These are phyloP conservation scores for Phyllosticta paracitricarpa DNA, from an alignment of 2,329 filamentous ascomycete species.

Conservation along the genomic window DNA sequence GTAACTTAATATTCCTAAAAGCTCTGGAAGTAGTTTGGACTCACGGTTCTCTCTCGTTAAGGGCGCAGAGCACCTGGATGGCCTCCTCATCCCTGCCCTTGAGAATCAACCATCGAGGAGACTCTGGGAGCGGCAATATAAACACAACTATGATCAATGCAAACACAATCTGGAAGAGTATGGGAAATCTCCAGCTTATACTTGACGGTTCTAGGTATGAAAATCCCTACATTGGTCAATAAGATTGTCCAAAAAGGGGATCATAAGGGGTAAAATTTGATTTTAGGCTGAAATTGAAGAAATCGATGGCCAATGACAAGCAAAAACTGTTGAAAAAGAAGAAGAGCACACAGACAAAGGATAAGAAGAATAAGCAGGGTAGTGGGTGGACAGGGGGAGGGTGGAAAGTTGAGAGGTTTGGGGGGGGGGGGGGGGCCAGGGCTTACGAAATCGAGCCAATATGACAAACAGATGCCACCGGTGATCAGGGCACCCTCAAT, in stretches of 20 bases:
- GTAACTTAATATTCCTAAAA: constrained; percentile 14
- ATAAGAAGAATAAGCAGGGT: too few relatives aligned
- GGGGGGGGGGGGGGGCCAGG: constrained; percentile 38
- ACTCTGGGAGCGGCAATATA: constrained; percentile 45
- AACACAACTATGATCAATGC: constrained; percentile 41
- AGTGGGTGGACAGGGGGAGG: too few relatives aligned
- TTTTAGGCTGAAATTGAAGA: too few relatives aligned
- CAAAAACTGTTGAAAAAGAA: too few relatives aligned
- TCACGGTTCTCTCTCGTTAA: constrained; percentile 17
- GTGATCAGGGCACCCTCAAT: constrained; percentile 38
- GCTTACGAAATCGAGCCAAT: constrained; percentile 34
- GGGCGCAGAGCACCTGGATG: constrained; percentile 23
- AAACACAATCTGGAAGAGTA: constrained; percentile 49
- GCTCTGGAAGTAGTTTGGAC: constrained; percentile 18
- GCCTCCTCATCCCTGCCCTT: constrained; percentile 43
- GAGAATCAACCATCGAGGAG: constrained; percentile 48
- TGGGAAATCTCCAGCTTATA: constrained; percentile 43
- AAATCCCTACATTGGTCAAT: constrained; percentile 21
- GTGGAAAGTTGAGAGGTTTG: constrained; percentile 20
- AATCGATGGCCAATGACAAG: too few relatives aligned
- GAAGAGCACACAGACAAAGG: too few relatives aligned
- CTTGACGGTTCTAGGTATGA: constrained; percentile 38
- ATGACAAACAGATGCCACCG: constrained; percentile 34
- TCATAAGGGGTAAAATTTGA: too few relatives aligned
- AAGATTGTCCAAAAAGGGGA: constrained; percentile 14